Evolutionary conservation across 2,329 filamentous ascomycete species (phyloP).

Genomic region (Mycosphaerella arachidis): DNA sequence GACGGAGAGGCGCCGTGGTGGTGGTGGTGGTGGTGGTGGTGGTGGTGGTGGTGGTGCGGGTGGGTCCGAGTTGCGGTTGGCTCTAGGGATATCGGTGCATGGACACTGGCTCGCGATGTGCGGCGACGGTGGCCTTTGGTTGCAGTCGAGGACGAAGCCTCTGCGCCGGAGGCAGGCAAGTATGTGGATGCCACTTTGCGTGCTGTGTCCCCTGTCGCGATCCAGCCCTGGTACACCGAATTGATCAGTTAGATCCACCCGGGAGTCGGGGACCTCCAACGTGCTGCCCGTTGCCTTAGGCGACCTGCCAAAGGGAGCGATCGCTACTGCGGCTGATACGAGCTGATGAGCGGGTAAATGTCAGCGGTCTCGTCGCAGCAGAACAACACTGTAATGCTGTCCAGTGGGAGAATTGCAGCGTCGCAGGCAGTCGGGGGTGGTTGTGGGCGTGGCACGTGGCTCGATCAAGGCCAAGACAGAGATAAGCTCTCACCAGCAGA

Average conservation of each 20-base stretch:
- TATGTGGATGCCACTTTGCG: constrained; percentile 7
- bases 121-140: constrained; percentile 19
- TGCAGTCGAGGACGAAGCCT: constrained; percentile 11
- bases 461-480: background rate
- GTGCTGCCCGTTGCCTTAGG: background rate
- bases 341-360: background rate
- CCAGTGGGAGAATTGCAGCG: background rate
- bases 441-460: background rate
- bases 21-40: background rate
- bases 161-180: constrained; percentile 17
- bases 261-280: background rate
- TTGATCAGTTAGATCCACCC: no score
- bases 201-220: background rate
- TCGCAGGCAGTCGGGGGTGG: background rate
- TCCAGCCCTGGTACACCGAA: no score
- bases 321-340: background rate
- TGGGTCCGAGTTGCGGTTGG: background rate
- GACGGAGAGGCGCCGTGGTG: background rate
- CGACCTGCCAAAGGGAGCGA: background rate
- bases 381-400: background rate
- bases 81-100: constrained; percentile 10
- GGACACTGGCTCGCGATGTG: constrained; percentile 14
- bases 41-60: background rate
- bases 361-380: background rate
- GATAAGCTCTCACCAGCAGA: no score